A percentile compares a stretch with the other conserved stretches of the same genome.
Evolutionary conservation across 805 yeast genomes (phyloP).

Genomic region (Schwanniomyces yamadae): DNA sequence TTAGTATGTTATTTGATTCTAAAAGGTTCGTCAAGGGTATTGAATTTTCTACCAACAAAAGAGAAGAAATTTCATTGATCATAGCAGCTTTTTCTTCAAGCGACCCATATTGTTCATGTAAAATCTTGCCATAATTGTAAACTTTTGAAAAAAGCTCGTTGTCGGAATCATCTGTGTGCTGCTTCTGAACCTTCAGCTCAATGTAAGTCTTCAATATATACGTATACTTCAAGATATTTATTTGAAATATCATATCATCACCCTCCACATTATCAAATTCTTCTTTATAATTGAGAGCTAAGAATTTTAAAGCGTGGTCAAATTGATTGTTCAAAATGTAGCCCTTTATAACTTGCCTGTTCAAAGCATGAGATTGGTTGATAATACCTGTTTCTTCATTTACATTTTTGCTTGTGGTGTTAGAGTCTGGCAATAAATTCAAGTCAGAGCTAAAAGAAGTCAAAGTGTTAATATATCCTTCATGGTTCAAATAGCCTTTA

Average conservation of each 20-base stretch:
- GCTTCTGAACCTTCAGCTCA: slow-evolving; percentile 13
- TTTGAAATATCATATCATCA: slow-evolving; percentile 20
- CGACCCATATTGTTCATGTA: slow-evolving; percentile 15
- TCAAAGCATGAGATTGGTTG: slow-evolving; percentile 21
- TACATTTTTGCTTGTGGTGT: slow-evolving; percentile 6
- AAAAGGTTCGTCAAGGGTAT: slow-evolving; percentile 22
- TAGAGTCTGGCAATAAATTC: slow-evolving; percentile 18
- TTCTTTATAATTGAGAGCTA: slow-evolving; percentile 18
- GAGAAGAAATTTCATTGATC: slow-evolving; percentile 21
- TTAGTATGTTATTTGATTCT: slow-evolving; percentile 17
- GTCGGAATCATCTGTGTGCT: neutral
- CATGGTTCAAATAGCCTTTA: slow-evolving; percentile 38
- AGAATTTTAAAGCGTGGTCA: slow-evolving; percentile 20
- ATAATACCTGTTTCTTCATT: slow-evolving; percentile 11
- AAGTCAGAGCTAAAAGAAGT: slow-evolving; percentile 34
- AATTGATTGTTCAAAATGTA: slow-evolving; percentile 23
- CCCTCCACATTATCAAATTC: slow-evolving; percentile 13
- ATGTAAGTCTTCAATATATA: slow-evolving; percentile 21
- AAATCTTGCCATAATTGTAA: slow-evolving; percentile 13
- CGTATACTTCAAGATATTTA: slow-evolving; percentile 24
- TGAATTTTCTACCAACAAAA: slow-evolving; percentile 20
- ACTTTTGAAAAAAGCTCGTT: slow-evolving; percentile 18
- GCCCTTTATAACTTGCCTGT: slow-evolving; percentile 24
- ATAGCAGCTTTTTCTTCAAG: slow-evolving; percentile 4
- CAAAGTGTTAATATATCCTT: slow-evolving; percentile 37